These are phyloP conservation scores for Colletotrichum viniferum DNA, from an alignment of 2,329 filamentous ascomycete genomes.

Conservation along the genomic window DNA sequence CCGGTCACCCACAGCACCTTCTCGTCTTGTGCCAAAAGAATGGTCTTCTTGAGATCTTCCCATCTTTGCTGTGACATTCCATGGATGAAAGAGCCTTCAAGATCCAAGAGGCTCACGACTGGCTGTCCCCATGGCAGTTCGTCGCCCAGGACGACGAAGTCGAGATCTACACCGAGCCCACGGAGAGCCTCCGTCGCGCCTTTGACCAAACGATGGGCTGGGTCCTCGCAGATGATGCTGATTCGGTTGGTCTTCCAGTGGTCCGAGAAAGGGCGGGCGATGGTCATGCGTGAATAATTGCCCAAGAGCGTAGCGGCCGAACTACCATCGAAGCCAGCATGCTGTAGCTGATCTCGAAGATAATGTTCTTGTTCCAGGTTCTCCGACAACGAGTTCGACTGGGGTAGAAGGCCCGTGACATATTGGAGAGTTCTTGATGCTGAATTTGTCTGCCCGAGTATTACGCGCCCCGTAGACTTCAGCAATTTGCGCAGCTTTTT, in stretches of 20 bases:
- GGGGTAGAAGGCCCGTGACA: neutral
- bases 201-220: neutral
- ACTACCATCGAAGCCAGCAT: neutral
- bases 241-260: neutral
- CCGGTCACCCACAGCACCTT: conserved; percentile 36
- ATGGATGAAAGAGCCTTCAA: conserved; percentile 5
- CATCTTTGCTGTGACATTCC: neutral
- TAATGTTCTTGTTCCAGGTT: too few species aligned
- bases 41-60: neutral
- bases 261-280: neutral
- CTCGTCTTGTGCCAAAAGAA: conserved; percentile 4
- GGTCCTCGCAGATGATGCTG: conserved; percentile 1
- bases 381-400: neutral
- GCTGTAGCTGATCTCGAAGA: neutral
- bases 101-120: neutral
- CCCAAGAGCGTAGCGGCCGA: neutral
- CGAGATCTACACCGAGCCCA: neutral
- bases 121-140: neutral
- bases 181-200: neutral
- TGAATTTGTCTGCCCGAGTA: neutral
- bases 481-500: conserved; percentile 6
- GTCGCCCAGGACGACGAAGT: neutral
- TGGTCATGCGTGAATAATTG: neutral
- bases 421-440: neutral
- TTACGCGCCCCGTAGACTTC: neutral